These are phyloP conservation scores for Umbelopsis sp. DNA, from an alignment of 192 early-diverging fungal species.

Conservation along the genomic window DNA sequence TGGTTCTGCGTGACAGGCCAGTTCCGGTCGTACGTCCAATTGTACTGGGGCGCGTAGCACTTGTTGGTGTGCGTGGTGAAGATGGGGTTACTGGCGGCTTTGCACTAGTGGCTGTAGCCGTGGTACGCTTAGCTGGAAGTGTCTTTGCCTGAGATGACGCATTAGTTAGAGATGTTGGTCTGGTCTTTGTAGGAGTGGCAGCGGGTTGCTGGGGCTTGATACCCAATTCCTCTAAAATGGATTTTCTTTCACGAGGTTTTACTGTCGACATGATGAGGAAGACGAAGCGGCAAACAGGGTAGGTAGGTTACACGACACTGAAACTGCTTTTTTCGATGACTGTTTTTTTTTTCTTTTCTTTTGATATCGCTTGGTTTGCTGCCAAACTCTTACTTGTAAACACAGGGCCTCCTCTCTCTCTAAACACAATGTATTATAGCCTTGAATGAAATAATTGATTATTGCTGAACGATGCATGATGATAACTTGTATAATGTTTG, in stretches of 20 bases:
- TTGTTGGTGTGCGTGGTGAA: conserved; percentile 9
- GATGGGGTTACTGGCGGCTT: neutral
- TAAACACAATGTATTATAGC: no score
- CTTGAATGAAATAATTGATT: no score
- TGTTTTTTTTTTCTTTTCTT: conserved; percentile 3
- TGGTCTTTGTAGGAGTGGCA: conserved; percentile 3
- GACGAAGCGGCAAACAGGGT: neutral
- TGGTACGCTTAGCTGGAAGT: neutral
- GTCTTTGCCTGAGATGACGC: conserved; percentile 9
- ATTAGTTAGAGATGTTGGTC: conserved; percentile 2
- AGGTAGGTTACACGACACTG: conserved; percentile 1
- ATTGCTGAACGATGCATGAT: no score
- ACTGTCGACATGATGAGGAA: conserved; percentile 15
- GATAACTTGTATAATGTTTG: no score
- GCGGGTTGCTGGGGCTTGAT: conserved; percentile 7
- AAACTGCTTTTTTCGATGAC: neutral
- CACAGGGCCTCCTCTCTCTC: no score
- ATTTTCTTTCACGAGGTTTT: conserved; percentile 13
- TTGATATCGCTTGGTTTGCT: neutral
- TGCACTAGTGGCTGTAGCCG: neutral
- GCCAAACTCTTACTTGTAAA: neutral
- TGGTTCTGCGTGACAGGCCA: neutral
- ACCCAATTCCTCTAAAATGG: conserved; percentile 11
- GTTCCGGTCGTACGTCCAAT: conserved; percentile 2
- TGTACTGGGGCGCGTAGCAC: neutral